Base-by-base conservation (phyloP, 2,329 filamentous ascomycete genomes). In the Pseudocercospora fuligena region DNA sequence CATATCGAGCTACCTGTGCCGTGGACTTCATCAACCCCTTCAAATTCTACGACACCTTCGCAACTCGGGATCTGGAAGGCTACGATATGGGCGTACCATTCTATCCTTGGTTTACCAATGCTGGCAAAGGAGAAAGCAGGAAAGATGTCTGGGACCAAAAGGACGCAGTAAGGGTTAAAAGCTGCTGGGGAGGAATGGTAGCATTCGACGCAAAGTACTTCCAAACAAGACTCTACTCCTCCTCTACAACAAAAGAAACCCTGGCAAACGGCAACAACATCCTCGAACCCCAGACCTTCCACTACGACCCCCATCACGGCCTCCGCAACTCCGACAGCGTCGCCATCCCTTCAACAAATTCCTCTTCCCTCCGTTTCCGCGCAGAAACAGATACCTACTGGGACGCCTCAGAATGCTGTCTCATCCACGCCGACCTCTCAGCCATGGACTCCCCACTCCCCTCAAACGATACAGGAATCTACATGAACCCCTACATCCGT, bases 101-200 rank as follows among this genome's bases (percentile, higher is more conserved):
- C 66, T 93, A 87, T 77, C 91, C 91, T 0, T 90, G 88, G 79
- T 90, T 91, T 77, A 84, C 86, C 4, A 78, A 75, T 54, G 81
- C 79, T 1, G 86, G 86, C 1, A 76, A 84, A 14, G 87, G 81
- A 0, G 75, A 72, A n/a, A 82, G 79, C 79, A 83, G 90, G 53
- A 81, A 82, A 4, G 90, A 91, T 74, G 88, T 92, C 19, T 77
- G 91, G 1, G 80, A 80, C 0, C 86, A 87, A 63, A 84, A 77
- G 43, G 87, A 89, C 70, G 86, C 90, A 0, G 90, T 93, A 1
- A 85, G 88, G 8, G 90, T 93, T 1, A 86, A 85, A 72, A 89
- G 88, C 69, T 93, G 91, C 78, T 93, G 91, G 91, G 89, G 90
- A 61, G 91, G 91, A 23, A 92, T 93, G 86, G 89, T 88, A 2